Percentiles rank a stretch among this genome's conserved stretches.
These are phyloP conservation scores for Suillus subalutaceus DNA, from an alignment of 768 basidiomycete genomes.

Conservation along the genomic window DNA sequence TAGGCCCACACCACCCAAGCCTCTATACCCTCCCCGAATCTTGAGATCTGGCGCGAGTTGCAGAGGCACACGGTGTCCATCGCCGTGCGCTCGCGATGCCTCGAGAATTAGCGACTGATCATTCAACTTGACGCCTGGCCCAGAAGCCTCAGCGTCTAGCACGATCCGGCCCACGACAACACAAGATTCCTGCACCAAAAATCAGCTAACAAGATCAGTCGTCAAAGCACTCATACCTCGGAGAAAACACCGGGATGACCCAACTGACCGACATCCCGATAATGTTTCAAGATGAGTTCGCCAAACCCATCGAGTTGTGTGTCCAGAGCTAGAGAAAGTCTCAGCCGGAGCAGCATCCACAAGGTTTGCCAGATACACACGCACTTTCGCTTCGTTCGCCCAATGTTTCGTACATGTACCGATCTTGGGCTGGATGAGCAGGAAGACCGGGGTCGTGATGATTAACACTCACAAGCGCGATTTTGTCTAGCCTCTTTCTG, in stretches of 20 bases:
- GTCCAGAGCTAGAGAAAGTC: slow-evolving; percentile 64
- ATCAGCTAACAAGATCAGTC: neutral
- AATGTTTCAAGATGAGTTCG: slow-evolving; percentile 70
- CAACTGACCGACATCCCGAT: slow-evolving; percentile 65
- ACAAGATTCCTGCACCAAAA: slow-evolving; percentile 54
- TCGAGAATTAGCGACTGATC: slow-evolving; percentile 81
- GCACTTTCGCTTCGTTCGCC: slow-evolving; percentile 82
- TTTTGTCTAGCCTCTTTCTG: slow-evolving; percentile 32
- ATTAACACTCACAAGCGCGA: slow-evolving; percentile 54
- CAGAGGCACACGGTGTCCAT: slow-evolving; percentile 69
- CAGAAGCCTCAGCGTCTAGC: slow-evolving; percentile 62
- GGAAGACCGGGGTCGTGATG: neutral
- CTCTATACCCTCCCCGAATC: slow-evolving; percentile 64
- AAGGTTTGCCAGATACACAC: slow-evolving; percentile 12
- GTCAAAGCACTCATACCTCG: slow-evolving; percentile 41
- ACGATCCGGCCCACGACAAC: slow-evolving; percentile 75
- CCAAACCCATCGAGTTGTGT: slow-evolving; percentile 86
- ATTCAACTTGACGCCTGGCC: slow-evolving; percentile 64
- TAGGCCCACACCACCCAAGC: slow-evolving; percentile 67
- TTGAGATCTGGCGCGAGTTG: slow-evolving; percentile 68
- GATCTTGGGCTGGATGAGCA: slow-evolving; percentile 46
- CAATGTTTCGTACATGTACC: slow-evolving; percentile 95
- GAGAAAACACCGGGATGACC: slow-evolving; percentile 71
- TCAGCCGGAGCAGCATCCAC: neutral
- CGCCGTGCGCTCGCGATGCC: slow-evolving; percentile 74